Evolutionary conservation across 169 alveolate species (phyloP), one percentile per base, ranked within the genome.

Genomic region (Plasmodium gonderi): DNA sequence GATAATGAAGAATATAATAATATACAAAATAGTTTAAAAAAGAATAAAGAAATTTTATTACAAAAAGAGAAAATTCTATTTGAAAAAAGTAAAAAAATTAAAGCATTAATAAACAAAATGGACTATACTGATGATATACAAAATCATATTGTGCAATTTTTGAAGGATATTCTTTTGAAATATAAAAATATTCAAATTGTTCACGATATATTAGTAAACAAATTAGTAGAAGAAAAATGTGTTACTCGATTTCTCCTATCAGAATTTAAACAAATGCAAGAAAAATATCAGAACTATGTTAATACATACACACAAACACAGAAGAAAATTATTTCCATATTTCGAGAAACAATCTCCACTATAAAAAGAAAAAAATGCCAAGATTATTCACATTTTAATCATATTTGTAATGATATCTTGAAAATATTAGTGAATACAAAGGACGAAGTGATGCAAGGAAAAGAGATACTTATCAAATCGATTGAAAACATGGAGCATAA

Each of bases 11-110:
- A 79, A 54, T 80, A 81, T 65, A 90, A 78, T 44, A 90, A 90
- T 65, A 90, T 80, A 36, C 94, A 80, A 31, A 90, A 79, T 45
- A 33, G 72, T n/a, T 23, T 80, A 6, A 90, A 90, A 65, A 69
- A 80, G 31, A 81, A 90, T 72, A 69, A 42, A 79, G 94, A 90
- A 81, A 72, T 80, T 7, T 36, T 80, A 45, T 49, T 90, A 72
- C 78, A 90, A 54, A 81, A 90, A 36, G 83, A 80, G 12, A 79
- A 81, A n/a, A 81, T 80, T 0, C 45, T 90, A 2, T 72, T 80
- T 79, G 91, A 90, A 51, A 81, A 90, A 26, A 80, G 89, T 79
- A 90, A 90, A 72, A 79, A 90, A 69, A 79, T 90, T n/a, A 79
- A 81, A 69, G 49, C 75, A 0, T n/a, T 80, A 14, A 38, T 90